Percentiles rank a stretch among this genome's conserved stretches.
These are phyloP conservation scores for Scleroderma citrinum DNA, from an alignment of 768 basidiomycete species.

Conservation along the genomic window DNA sequence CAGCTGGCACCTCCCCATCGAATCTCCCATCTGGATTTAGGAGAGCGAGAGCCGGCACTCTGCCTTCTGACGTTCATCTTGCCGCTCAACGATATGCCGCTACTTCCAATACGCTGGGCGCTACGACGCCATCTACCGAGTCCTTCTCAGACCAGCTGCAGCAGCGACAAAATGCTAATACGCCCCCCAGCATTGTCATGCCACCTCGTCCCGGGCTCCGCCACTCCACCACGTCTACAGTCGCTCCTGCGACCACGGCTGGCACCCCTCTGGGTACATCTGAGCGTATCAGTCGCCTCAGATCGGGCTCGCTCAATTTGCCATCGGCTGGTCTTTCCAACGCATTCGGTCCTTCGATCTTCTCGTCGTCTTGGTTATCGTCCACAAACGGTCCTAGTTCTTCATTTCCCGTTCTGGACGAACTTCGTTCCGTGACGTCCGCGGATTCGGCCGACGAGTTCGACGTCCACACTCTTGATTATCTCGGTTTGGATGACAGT, in stretches of 20 bases:
- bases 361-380: slow-evolving; percentile 85
- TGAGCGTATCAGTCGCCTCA: slow-evolving; percentile 75
- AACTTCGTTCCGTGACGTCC: slow-evolving; percentile 74
- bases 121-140: slow-evolving; percentile 44
- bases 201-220: slow-evolving; percentile 62
- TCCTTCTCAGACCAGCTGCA: slow-evolving; percentile 43
- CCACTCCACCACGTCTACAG: slow-evolving; percentile 70
- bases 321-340: slow-evolving; percentile 72
- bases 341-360: slow-evolving; percentile 84
- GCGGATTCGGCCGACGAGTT: slow-evolving; percentile 81
- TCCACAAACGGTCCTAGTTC: slow-evolving; percentile 50
- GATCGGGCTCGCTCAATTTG: slow-evolving; percentile 89
- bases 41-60: slow-evolving; percentile 94
- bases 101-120: slow-evolving; percentile 51
- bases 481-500: slow-evolving; percentile 87
- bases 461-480: slow-evolving; percentile 92
- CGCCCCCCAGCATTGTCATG: slow-evolving; percentile 35
- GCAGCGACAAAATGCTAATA: slow-evolving; percentile 31
- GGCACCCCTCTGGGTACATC: slow-evolving; percentile 28
- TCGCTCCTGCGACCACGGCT: slow-evolving; percentile 46
- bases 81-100: slow-evolving; percentile 79
- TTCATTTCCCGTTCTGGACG: slow-evolving; percentile 66
- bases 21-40: slow-evolving; percentile 84
- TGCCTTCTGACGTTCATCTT: slow-evolving; percentile 91
- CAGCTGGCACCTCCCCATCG: slow-evolving; percentile 55